Evolutionary conservation across 2,329 filamentous ascomycete species (phyloP).

Genomic region (Neopestalotiopsis clavispora): DNA sequence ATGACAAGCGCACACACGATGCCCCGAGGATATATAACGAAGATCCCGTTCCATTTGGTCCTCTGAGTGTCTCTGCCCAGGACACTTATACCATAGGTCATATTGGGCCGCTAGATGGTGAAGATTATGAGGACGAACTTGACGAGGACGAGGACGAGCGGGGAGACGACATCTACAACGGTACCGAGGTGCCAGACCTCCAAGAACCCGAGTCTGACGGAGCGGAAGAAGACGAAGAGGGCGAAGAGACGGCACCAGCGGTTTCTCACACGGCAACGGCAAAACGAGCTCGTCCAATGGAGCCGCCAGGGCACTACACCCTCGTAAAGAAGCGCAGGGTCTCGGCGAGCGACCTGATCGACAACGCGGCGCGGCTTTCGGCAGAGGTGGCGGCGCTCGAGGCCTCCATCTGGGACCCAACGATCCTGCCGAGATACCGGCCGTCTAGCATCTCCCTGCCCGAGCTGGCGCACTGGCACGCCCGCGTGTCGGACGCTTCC

Average conservation of each 20-base stretch:
- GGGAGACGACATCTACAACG: neutral
- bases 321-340: neutral
- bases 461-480: neutral
- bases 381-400: neutral
- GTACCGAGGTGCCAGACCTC: neutral
- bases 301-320: neutral
- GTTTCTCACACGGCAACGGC: neutral
- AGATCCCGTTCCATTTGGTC: too few species aligned
- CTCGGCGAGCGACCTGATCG: neutral
- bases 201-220: neutral
- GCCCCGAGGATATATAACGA: too few species aligned
- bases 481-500: neutral
- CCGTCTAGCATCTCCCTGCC: neutral
- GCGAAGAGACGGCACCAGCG: neutral
- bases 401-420: neutral
- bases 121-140: neutral
- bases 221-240: neutral
- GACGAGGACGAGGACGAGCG: neutral
- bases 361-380: neutral
- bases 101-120: neutral
- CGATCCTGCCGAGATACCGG: neutral
- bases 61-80: too few species aligned
- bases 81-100: too few species aligned
- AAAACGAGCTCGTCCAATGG: neutral
- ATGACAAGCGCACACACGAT: too few species aligned